Conservation (phyloP, 495 filamentous ascomycete species). For the Penicillium argentinense region DNA sequence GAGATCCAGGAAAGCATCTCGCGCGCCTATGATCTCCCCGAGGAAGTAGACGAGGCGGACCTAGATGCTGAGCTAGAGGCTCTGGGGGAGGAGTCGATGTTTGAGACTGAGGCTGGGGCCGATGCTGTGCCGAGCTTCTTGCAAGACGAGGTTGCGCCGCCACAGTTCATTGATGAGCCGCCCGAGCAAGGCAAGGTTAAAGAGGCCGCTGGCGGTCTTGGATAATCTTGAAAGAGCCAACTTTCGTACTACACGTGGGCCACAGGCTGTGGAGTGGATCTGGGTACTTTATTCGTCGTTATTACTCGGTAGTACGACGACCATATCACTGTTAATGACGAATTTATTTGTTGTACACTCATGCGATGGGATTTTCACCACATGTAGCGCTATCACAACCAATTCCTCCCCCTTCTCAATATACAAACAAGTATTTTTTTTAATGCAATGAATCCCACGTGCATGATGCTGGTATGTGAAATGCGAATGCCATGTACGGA, state of each 20-base stretch:
- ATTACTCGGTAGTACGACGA: neutral
- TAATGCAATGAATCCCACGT: neutral
- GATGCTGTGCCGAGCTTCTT: conserved; percentile 79
- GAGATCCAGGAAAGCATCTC: conserved; percentile 97
- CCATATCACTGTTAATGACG: neutral
- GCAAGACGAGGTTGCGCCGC: conserved; percentile 74
- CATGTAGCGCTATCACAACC: no score
- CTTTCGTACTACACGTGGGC: neutral
- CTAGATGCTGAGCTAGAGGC: conserved; percentile 96
- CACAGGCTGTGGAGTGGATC: conserved; percentile 19
- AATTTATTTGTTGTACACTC: neutral
- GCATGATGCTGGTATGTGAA: neutral
- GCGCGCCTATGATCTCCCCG: conserved; percentile 90
- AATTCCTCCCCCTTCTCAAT: no score
- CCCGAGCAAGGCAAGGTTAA: conserved; percentile 73
- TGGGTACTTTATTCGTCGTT: neutral
- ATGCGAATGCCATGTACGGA: conserved; percentile 1
- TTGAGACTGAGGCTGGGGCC: conserved; percentile 59
- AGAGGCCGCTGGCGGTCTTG: conserved; percentile 55
- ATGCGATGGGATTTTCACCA: no score
- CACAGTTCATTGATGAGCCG: conserved; percentile 85
- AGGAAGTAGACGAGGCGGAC: conserved; percentile 97
- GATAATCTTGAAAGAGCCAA: conserved; percentile 16
- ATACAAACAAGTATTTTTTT: no score
- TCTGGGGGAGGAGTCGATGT: conserved; percentile 84